Evolutionary conservation across 768 basidiomycete species (phyloP), one percentile per base, ranked within the genome.

Genomic region (Xerocomellus amylosporus): DNA sequence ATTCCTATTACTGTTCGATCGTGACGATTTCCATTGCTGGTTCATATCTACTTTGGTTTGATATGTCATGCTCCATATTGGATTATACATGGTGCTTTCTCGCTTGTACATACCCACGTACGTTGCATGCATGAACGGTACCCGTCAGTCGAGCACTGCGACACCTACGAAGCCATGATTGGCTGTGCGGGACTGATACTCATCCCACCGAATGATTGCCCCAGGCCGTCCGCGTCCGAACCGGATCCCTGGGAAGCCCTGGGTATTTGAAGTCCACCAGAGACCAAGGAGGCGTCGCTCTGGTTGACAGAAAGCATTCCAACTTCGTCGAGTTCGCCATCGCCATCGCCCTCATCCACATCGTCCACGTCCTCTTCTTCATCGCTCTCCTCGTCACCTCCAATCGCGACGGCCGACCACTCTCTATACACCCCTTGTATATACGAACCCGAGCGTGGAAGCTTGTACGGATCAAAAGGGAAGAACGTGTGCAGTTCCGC

Each of bases 401-500:
- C 78, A 22, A 82, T 76, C 5, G 90, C 87, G 4, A 96, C 93
- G 31, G 83, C 75, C 17, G 84, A 76, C 96, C 96, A 99, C 56
- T 95, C 91, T 42, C 94, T 78, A 64, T 98, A 99, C 26, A 97
- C 81, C 9, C 77, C 78, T 49, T 91, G 85, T 51, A 99, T 88
- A 64, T 86, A 97, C 20, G 72, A 69, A 30, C 80, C 77, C 36
- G 92, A 93, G 53, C 84, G 79, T 0, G 92, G 88, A 5, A 99
- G 83, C 55, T 86, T 89, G 75, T 93, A 98, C 3, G 97, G 97
- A 70, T 99, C 97, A 68, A 99, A 99, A 0, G 97, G 97, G 77
- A 99, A 99, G 76, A 98, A 98, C 12, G 87, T 85, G 66, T 93
- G 93, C 51, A 98, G 78, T 55, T 95, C 93, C 9, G 81, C 76